These are phyloP conservation scores for Davidsoniella eucalypti DNA, from an alignment of 2,329 filamentous ascomycete species.

Conservation along the genomic window DNA sequence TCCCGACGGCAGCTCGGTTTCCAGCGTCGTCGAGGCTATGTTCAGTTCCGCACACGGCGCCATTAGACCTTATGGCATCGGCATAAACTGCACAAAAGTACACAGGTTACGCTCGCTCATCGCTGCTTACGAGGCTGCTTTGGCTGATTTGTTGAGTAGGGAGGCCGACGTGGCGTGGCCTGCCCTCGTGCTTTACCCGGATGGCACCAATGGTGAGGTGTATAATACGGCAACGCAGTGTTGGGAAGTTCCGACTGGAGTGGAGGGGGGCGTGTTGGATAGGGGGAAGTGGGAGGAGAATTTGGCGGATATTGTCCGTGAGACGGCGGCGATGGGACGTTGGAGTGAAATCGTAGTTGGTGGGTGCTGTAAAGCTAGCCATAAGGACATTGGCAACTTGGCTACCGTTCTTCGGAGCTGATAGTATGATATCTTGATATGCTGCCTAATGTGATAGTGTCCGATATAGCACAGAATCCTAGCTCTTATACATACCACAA, in stretches of 20 bases:
- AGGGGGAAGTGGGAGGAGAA: slow-evolving; percentile 29
- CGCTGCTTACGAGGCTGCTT: slow-evolving; percentile 18
- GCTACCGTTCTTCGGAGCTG: neutral
- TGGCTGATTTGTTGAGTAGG: too few relatives aligned
- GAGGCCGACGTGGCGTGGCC: slow-evolving; percentile 23
- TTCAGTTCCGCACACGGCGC: slow-evolving; percentile 18
- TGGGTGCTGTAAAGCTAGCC: slow-evolving; percentile 35
- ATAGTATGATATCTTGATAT: too few relatives aligned
- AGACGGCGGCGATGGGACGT: slow-evolving; percentile 21
- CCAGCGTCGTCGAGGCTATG: slow-evolving; percentile 23
- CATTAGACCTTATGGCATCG: slow-evolving; percentile 40
- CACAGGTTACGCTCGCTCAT: slow-evolving; percentile 37
- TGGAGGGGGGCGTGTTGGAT: slow-evolving; percentile 15
- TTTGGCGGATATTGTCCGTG: slow-evolving; percentile 25
- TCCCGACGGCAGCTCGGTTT: slow-evolving; percentile 36
- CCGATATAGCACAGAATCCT: too few relatives aligned
- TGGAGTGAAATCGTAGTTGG: slow-evolving; percentile 34
- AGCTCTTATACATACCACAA: too few relatives aligned
- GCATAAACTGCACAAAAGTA: slow-evolving; percentile 54
- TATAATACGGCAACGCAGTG: slow-evolving; percentile 47
- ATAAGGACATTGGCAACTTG: slow-evolving; percentile 19
- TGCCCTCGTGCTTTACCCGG: slow-evolving; percentile 47
- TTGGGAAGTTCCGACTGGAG: slow-evolving; percentile 31
- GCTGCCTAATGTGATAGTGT: too few relatives aligned
- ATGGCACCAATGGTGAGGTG: slow-evolving; percentile 50